Percentiles rank a stretch among this genome's conserved stretches.
phyloP scores from a whole-genome alignment of 768 basidiomycete species.

The Xanthoconium purpureum region DNA sequence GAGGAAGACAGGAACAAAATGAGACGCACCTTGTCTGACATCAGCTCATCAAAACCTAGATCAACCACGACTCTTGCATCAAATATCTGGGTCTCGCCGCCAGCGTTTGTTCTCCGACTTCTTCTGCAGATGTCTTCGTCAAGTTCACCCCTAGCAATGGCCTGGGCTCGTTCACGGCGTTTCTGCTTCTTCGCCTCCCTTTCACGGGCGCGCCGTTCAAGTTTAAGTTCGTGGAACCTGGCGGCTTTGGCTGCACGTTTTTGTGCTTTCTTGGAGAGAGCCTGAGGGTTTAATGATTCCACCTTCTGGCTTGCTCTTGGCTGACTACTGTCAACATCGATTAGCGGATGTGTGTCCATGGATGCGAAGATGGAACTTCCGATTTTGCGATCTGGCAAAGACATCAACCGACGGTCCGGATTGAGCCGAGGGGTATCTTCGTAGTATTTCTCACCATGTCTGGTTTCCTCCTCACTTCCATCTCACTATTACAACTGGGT shows the following conservation, averaged over 20 bases:
- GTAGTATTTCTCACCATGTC: not conserved
- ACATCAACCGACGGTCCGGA: constrained; percentile 18
- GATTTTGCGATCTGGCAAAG: constrained; percentile 2
- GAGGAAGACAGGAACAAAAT: constrained; percentile 9
- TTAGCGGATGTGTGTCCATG: constrained; percentile 19
- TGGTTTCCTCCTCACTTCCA: not conserved
- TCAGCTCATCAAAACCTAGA: constrained; percentile 87
- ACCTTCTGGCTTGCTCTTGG: constrained; percentile 12
- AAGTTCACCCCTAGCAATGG: constrained; percentile 46
- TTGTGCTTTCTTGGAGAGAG: constrained; percentile 73
- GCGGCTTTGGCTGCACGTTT: constrained; percentile 75
- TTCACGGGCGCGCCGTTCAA: constrained; percentile 73
- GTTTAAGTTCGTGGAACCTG: constrained; percentile 60
- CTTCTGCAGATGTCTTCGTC: constrained; percentile 25
- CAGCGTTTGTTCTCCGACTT: constrained; percentile 23
- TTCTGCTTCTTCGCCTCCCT: constrained; percentile 76
- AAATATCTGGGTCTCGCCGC: constrained; percentile 43
- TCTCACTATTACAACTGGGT: not conserved
- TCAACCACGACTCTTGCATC: constrained; percentile 77
- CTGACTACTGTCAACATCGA: constrained; percentile 12
- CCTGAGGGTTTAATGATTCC: constrained; percentile 17
- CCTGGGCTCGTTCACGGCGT: constrained; percentile 56
- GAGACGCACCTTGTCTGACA: constrained; percentile 80
- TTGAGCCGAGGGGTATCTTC: constrained; percentile 16
- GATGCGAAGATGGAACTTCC: not conserved